phyloP scores from a whole-genome alignment of 2,329 filamentous ascomycete species.

The Aureobasidium mangrovei region DNA sequence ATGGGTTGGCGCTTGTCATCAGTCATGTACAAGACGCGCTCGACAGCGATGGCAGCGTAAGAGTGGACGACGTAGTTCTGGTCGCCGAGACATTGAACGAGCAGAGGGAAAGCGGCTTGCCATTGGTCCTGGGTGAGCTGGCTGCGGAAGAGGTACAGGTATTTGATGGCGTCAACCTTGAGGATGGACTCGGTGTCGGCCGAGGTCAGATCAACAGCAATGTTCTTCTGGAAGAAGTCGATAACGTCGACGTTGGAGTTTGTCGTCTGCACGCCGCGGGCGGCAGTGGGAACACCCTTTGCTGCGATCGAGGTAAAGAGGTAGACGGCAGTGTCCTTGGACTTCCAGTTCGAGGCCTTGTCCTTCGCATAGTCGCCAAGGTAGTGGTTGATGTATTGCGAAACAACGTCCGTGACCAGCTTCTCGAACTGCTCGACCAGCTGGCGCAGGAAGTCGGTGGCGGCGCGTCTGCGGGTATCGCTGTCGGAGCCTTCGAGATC shows the following conservation, averaged over 20 bases:
- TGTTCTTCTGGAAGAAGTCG: slow-evolving; percentile 88
- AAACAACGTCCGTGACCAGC: slow-evolving; percentile 78
- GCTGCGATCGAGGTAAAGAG: slow-evolving; percentile 90
- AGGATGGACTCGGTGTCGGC: slow-evolving; percentile 69
- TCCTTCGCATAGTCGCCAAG: slow-evolving; percentile 64
- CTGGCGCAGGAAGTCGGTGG: slow-evolving; percentile 86
- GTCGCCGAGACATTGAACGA: slow-evolving; percentile 85
- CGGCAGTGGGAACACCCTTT: slow-evolving; percentile 78
- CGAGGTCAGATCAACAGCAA: slow-evolving; percentile 79
- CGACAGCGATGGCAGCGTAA: slow-evolving; percentile 93
- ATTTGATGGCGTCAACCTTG: slow-evolving; percentile 97
- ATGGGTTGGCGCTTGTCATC: slow-evolving; percentile 67
- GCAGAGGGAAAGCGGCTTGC: slow-evolving; percentile 77
- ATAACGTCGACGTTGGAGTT: slow-evolving; percentile 71
- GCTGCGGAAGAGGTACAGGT: slow-evolving; percentile 91
- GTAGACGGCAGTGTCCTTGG: slow-evolving; percentile 97
- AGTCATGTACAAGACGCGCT: slow-evolving; percentile 77
- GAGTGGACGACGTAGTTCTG: slow-evolving; percentile 95
- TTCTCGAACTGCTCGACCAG: slow-evolving; percentile 82
- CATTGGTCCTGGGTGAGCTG: slow-evolving; percentile 88
- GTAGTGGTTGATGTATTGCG: slow-evolving; percentile 79
- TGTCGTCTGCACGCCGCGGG: slow-evolving; percentile 81
- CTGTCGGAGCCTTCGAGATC: slow-evolving; percentile 95
- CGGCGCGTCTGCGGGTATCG: slow-evolving; percentile 82
- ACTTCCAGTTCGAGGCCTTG: slow-evolving; percentile 71